Percentiles rank a stretch among this genome's conserved stretches.
Evolutionary conservation across 2,329 filamentous ascomycete species (phyloP).

Genomic region (Pseudogymnoascus sp.): DNA sequence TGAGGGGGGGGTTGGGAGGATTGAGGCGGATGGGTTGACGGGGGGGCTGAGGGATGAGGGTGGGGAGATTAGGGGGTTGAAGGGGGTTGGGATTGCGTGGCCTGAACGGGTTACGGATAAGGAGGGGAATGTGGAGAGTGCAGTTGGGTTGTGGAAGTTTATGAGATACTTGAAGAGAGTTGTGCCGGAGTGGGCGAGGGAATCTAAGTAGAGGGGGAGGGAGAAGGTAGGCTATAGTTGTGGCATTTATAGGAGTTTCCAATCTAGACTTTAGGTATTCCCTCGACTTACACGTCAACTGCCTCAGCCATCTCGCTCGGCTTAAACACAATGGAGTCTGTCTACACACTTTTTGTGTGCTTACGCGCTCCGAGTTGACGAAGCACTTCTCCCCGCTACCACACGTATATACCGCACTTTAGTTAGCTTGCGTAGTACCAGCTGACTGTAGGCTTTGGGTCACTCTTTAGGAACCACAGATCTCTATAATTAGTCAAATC

Average conservation of each 20-base stretch:
- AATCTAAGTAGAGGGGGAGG: conserved; percentile 30
- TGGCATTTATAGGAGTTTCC: neutral
- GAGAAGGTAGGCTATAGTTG: conserved; percentile 51
- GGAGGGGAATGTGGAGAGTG: conserved; percentile 50
- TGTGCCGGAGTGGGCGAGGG: conserved; percentile 38
- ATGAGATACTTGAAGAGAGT: conserved; percentile 53
- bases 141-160: conserved; percentile 57
- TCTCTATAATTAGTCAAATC: too few species aligned
- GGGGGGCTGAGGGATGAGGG: conserved; percentile 40
- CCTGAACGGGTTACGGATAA: conserved; percentile 53
- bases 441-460: too few species aligned
- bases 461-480: too few species aligned
- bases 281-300: neutral
- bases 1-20: conserved; percentile 13
- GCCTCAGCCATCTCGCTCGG: neutral
- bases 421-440: too few species aligned
- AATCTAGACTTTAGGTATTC: neutral
- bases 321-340: neutral
- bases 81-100: conserved; percentile 55
- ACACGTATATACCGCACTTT: too few species aligned
- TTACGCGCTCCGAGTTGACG: neutral
- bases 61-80: conserved; percentile 36
- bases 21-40: conserved; percentile 29
- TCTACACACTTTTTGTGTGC: neutral
- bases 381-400: too few species aligned